Percentiles rank a stretch among this genome's conserved stretches.
These are phyloP conservation scores for Neurospora intermedia DNA, from an alignment of 495 filamentous ascomycete species.

Conservation along the genomic window DNA sequence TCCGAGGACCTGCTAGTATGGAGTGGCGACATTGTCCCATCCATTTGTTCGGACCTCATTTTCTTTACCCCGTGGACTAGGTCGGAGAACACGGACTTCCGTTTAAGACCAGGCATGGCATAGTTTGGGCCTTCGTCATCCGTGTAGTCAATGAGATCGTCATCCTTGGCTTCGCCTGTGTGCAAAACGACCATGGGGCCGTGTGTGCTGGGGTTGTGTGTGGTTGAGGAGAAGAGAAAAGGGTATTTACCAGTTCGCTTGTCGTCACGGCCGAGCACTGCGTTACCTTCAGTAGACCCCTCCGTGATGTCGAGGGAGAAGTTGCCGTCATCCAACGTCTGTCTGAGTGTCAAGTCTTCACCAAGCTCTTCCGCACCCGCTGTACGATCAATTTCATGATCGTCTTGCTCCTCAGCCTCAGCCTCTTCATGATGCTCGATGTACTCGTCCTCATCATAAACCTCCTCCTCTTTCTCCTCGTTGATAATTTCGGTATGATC, in stretches of 20 bases:
- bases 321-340: background rate
- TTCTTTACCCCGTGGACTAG: background rate
- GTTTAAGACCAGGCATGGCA: background rate
- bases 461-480: background rate
- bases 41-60: background rate
- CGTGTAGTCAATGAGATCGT: slow-evolving; percentile 20
- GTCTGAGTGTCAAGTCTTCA: background rate
- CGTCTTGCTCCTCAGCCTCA: background rate
- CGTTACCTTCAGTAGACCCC: background rate
- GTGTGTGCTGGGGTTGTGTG: background rate
- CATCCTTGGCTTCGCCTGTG: background rate
- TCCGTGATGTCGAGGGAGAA: slow-evolving; percentile 2
- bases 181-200: background rate
- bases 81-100: background rate
- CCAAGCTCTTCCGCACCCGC: background rate
- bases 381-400: background rate
- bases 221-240: slow-evolving; percentile 3
- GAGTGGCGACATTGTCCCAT: background rate
- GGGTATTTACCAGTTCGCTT: slow-evolving; percentile 17
- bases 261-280: background rate
- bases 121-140: slow-evolving; percentile 18
- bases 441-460: background rate
- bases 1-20: background rate
- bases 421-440: background rate
- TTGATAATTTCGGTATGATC: background rate